A percentile compares a stretch with the other conserved stretches of the same genome.
Conservation (phyloP, 352 stramenopile genomes). For the Aphanomyces stellatus region DNA sequence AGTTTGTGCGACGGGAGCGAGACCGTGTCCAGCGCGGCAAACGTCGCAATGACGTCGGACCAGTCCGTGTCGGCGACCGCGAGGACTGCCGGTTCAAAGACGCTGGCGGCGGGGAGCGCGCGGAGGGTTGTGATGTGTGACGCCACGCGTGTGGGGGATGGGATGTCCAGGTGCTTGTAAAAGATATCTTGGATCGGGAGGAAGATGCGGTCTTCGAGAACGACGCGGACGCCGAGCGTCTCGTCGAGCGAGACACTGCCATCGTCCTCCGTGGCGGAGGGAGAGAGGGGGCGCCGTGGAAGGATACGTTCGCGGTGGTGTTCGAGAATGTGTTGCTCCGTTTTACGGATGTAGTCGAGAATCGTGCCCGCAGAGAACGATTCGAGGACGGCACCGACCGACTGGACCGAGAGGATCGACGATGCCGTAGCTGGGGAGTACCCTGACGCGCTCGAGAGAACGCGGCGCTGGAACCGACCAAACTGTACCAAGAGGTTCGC, state of each 20-base stretch:
- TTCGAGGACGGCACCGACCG: not conserved
- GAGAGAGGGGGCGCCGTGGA: no score
- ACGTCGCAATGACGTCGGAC: conserved; percentile 37
- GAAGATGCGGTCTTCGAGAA: conserved; percentile 78
- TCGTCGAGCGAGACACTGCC: conserved; percentile 64
- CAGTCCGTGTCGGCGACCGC: conserved; percentile 44
- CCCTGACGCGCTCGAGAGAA: not conserved
- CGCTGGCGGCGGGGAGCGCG: conserved; percentile 30
- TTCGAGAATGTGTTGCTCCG: conserved; percentile 61
- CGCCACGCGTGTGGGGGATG: conserved; percentile 25
- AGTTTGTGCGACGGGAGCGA: conserved; percentile 80
- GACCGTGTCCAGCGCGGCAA: conserved; percentile 63
- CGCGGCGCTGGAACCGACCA: not conserved
- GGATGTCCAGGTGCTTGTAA: conserved; percentile 31
- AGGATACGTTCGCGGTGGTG: conserved; percentile 51
- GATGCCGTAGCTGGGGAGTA: not conserved
- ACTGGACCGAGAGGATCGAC: not conserved
- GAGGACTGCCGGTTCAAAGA: conserved; percentile 61
- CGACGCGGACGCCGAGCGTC: conserved; percentile 43
- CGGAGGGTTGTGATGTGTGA: conserved; percentile 53
- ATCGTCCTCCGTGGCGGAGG: conserved; percentile 46
- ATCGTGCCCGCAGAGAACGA: conserved; percentile 20
- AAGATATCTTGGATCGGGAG: conserved; percentile 40
- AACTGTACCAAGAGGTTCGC: not conserved
- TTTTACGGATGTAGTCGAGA: conserved; percentile 46